phyloP scores from a whole-genome alignment of 164 flowering plant genomes.

The Platanus orientalis region DNA sequence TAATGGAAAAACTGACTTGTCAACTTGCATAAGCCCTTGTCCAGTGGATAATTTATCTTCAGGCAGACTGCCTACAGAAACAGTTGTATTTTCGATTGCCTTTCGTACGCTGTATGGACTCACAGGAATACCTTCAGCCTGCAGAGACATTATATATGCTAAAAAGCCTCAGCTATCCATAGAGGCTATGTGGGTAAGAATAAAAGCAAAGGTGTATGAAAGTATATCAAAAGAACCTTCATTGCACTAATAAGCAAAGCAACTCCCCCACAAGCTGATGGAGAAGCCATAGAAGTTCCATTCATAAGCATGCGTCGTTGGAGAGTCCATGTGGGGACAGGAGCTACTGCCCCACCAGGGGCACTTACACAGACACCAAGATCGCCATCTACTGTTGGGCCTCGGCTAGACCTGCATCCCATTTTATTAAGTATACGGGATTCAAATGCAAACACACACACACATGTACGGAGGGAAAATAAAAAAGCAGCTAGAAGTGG shows the following conservation, averaged over 20 bases:
- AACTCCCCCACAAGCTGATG: constrained; percentile 98
- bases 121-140: constrained; percentile 85
- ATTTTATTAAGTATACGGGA: constrained; percentile 9
- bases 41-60: constrained; percentile 89
- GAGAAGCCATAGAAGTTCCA: constrained; percentile 99
- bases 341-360: constrained; percentile 99
- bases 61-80: constrained; percentile 58
- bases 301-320: constrained; percentile 98
- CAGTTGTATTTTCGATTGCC: constrained; percentile 84
- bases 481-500: background rate
- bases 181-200: constrained; percentile 8
- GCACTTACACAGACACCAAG: constrained; percentile 95
- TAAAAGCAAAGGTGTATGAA: constrained; percentile 1
- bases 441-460: background rate
- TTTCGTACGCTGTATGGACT: constrained; percentile 83
- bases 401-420: constrained; percentile 91
- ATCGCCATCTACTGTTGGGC: constrained; percentile 94
- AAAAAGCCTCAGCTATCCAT: background rate
- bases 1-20: constrained; percentile 52
- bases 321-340: constrained; percentile 99
- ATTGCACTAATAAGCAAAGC: constrained; percentile 82
- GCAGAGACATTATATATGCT: constrained; percentile 14
- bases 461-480: too few species aligned
- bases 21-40: constrained; percentile 95
- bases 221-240: constrained; percentile 50